Conservation (phyloP, 225 moss, liverwort and hornwort genomes). For the Pleurozium schreberi region DNA sequence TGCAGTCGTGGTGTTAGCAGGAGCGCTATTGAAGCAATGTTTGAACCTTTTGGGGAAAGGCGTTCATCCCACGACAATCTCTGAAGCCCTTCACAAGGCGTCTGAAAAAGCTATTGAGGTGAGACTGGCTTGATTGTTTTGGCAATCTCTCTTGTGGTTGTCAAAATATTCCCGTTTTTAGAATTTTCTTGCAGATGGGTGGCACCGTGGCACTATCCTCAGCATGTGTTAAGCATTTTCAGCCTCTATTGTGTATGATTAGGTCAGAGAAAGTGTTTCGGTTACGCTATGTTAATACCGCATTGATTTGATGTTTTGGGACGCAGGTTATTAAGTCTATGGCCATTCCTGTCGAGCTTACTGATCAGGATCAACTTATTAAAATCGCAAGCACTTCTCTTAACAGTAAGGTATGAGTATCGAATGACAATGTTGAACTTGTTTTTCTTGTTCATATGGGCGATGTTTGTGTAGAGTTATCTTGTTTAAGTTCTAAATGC, state of each 20-base stretch:
- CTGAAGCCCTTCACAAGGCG: constrained; percentile 84
- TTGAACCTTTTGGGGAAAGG: constrained; percentile 74
- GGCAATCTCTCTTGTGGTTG: background rate
- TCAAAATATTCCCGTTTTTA: background rate
- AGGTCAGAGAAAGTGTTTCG: background rate
- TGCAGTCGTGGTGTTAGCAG: constrained; percentile 91
- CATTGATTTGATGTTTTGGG: background rate
- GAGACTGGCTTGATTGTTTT: background rate
- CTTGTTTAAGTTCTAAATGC: background rate
- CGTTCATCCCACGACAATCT: constrained; percentile 93
- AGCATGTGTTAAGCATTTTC: background rate
- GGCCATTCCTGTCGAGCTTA: constrained; percentile 85
- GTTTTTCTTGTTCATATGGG: background rate
- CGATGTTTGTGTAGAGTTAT: background rate
- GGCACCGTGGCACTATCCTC: background rate
- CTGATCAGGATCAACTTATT: constrained; percentile 72
- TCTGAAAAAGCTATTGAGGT: constrained; percentile 91
- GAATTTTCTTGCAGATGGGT: background rate
- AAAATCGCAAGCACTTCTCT: constrained; percentile 96
- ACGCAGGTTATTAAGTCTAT: constrained; percentile 69
- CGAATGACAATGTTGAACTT: background rate
- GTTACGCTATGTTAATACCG: background rate
- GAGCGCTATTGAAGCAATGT: constrained; percentile 89
- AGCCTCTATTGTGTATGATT: background rate
- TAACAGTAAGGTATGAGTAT: constrained; percentile 66